Base-by-base conservation (phyloP, 805 yeast genomes). In the Lipomyces yamadae region DNA sequence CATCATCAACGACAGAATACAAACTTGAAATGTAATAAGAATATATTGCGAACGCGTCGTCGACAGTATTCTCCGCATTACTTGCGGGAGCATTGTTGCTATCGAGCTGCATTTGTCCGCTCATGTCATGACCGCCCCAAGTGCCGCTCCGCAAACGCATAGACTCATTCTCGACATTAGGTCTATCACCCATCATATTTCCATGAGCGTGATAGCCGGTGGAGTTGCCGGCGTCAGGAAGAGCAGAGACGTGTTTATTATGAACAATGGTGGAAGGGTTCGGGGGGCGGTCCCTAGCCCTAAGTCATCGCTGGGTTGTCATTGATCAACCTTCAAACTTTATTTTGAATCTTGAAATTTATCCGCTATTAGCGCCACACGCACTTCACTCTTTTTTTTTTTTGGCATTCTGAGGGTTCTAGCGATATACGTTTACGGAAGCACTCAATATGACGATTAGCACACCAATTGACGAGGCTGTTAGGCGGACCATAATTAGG, bases 1-100 rank as follows among this genome's bases (percentile, higher is more conserved):
- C 8, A 34, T 32, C 6, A 56, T 39, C 24, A 37, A 37, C 4
- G 24, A 56, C 6, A 37, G 39, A 15, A 24, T 37, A 32, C 63
- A 15, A 54, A 67, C 70, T 7, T n/a, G 70, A 60, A 57, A 68
- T 66, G 58, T 63, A 68, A 55, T 56, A 68, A 6, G 71, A 65
- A 42, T 60, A 68, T 33, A 68, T 56, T 10, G 68, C 66, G 18
- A 67, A 65, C 61, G 65, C 70, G 59, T 67, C 70, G 3, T 62
- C 69, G 60, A 61, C 65, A 39, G 53, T 54, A 35, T 34, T 58
- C 56, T 59, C 53, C n/a, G 59, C 24, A 24, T 24, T 35, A 34
- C 32, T 60, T n/a, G 59, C 29, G 2, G 48, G 30, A n/a, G 54
- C 29, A 7, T 10, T 29, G 11, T 8, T 29, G 11, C 11, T 37